A percentile compares a stretch with the other conserved stretches of the same genome.
phyloP scores from a whole-genome alignment of 108 stramenopile species.

The Epipyxis sp. region DNA sequence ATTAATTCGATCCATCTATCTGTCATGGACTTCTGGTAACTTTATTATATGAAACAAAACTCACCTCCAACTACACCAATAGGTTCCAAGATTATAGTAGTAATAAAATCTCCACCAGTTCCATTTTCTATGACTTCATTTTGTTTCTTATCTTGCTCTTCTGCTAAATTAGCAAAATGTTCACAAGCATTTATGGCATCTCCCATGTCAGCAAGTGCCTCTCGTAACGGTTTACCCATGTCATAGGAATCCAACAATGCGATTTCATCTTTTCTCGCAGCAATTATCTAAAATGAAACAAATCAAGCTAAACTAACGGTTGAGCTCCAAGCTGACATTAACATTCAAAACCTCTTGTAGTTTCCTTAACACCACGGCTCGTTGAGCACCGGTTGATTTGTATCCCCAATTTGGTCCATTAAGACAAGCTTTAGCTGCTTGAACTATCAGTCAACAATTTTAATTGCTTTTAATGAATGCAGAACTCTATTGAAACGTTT shows the following conservation, averaged over 20 bases:
- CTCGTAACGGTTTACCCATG: slow-evolving; percentile 24
- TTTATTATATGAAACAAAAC: slow-evolving; percentile 53
- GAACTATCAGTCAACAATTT: too few species aligned
- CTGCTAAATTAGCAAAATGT: slow-evolving; percentile 31
- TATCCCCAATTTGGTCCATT: slow-evolving; percentile 33
- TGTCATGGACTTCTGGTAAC: neutral
- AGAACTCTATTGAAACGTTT: too few species aligned
- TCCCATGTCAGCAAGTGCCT: slow-evolving; percentile 28
- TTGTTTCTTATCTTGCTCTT: slow-evolving; percentile 23
- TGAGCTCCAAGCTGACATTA: too few species aligned
- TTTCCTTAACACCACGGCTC: neutral
- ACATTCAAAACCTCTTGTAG: neutral
- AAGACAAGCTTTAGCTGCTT: slow-evolving; percentile 38
- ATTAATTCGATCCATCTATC: too few species aligned
- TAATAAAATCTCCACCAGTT: slow-evolving; percentile 17
- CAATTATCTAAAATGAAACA: too few species aligned
- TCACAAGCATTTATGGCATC: slow-evolving; percentile 29
- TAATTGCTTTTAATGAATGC: too few species aligned
- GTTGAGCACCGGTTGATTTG: slow-evolving; percentile 16
- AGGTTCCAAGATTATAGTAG: slow-evolving; percentile 57
- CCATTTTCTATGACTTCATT: slow-evolving; percentile 19
- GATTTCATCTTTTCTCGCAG: neutral
- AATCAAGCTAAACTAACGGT: too few species aligned
- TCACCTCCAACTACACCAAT: slow-evolving; percentile 72
- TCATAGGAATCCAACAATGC: slow-evolving; percentile 23